phyloP scores from a whole-genome alignment of 2,329 filamentous ascomycete genomes.

The Sclerotinia borealis region DNA sequence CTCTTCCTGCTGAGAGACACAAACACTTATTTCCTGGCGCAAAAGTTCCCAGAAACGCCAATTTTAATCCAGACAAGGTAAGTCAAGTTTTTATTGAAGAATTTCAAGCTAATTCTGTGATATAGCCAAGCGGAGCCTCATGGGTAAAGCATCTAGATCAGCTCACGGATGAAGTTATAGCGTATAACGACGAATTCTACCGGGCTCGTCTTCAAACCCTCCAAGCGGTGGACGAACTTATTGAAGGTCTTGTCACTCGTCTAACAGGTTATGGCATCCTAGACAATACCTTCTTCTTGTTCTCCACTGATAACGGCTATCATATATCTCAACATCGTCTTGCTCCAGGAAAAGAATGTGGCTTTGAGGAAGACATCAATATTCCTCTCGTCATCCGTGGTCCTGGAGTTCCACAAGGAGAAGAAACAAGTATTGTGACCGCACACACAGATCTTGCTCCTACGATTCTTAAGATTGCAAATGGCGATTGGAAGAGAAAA shows the following conservation, averaged over 20 bases:
- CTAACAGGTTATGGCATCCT: slow-evolving; percentile 36
- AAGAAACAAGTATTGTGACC: slow-evolving; percentile 39
- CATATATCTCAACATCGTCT: slow-evolving; percentile 48
- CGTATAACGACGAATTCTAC: slow-evolving; percentile 47
- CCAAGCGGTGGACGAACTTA: slow-evolving; percentile 50
- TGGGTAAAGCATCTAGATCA: slow-evolving; percentile 41
- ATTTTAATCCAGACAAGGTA: slow-evolving; percentile 60
- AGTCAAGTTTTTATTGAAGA: slow-evolving; percentile 14
- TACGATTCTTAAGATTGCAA: slow-evolving; percentile 40
- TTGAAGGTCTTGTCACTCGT: slow-evolving; percentile 41
- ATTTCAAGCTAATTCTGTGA: neutral
- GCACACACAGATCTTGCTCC: slow-evolving; percentile 49
- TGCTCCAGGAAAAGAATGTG: slow-evolving; percentile 44
- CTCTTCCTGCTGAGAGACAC: slow-evolving; percentile 55
- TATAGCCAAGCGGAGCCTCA: slow-evolving; percentile 39
- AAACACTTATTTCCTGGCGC: slow-evolving; percentile 53
- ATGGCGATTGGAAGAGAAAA: slow-evolving; percentile 33
- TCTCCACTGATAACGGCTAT: slow-evolving; percentile 50
- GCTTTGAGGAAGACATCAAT: slow-evolving; percentile 46
- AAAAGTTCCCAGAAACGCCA: slow-evolving; percentile 53
- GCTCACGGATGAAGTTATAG: slow-evolving; percentile 38
- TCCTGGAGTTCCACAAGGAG: slow-evolving; percentile 44
- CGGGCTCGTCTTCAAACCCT: slow-evolving; percentile 45
- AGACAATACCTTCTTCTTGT: slow-evolving; percentile 52
- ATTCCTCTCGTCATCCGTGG: slow-evolving; percentile 52